A percentile compares a stretch with the other conserved stretches of the same genome.
phyloP scores from a whole-genome alignment of 306 rosid species.

The Quercus agrifolia region DNA sequence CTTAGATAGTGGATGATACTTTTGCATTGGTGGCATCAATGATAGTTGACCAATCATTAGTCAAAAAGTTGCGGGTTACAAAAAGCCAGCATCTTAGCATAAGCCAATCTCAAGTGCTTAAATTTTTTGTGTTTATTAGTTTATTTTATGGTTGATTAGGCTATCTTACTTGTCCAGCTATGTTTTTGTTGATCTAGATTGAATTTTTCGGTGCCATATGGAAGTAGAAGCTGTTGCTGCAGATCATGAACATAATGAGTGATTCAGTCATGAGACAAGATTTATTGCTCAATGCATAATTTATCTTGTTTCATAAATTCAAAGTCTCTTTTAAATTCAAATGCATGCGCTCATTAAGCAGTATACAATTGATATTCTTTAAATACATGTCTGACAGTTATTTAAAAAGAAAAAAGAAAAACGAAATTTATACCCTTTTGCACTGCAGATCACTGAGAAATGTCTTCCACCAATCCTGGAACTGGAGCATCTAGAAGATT shows the following conservation, averaged over 20 bases:
- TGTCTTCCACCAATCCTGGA: conserved; percentile 35
- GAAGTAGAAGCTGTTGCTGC: neutral
- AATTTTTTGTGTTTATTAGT: neutral
- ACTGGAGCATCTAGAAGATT: conserved; percentile 43
- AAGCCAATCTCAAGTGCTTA: neutral
- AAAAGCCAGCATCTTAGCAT: neutral
- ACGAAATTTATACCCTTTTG: neutral
- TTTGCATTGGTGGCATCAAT: neutral
- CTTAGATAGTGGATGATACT: neutral
- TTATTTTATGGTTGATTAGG: neutral
- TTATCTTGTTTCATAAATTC: neutral
- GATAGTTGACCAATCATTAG: neutral
- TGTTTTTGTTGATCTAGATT: neutral
- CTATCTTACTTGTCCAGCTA: neutral
- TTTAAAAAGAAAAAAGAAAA: neutral
- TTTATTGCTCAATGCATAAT: too few species aligned
- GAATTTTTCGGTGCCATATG: neutral
- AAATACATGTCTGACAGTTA: neutral
- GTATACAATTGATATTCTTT: neutral
- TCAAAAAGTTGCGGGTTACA: neutral
- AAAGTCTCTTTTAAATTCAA: neutral
- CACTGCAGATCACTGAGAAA: conserved; percentile 41
- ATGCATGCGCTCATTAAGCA: neutral
- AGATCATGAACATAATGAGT: neutral
- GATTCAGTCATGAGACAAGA: neutral